A percentile compares a stretch with the other conserved stretches of the same genome.
These are phyloP conservation scores for Eucalyptus rudis DNA, from an alignment of 345 rosid species.

Conservation along the genomic window DNA sequence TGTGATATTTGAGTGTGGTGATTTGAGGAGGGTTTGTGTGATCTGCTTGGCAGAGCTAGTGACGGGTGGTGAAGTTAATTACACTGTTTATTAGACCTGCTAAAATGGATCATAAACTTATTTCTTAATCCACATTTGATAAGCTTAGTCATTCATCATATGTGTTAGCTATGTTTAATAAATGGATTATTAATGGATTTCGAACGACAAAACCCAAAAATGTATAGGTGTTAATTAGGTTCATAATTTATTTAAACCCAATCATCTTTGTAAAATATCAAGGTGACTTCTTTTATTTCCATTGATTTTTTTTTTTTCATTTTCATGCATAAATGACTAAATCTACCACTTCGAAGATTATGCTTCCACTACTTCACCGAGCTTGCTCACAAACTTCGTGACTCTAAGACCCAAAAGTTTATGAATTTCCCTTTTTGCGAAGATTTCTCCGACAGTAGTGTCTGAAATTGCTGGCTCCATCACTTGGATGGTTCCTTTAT, in stretches of 20 bases:
- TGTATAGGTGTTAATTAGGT: neutral
- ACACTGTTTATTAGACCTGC: neutral
- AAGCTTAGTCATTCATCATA: neutral
- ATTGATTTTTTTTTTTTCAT: no score
- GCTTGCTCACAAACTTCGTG: neutral
- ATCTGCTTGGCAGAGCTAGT: neutral
- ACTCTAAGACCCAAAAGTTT: neutral
- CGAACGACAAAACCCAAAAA: neutral
- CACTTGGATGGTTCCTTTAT: neutral
- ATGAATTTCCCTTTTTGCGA: neutral
- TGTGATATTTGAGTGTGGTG: neutral
- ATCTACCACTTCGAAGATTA: neutral
- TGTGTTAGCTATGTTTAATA: neutral
- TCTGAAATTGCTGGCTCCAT: neutral
- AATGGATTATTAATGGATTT: no score
- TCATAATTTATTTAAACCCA: no score
- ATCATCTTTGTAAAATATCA: neutral
- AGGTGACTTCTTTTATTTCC: neutral
- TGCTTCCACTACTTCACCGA: neutral
- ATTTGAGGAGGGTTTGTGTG: neutral
- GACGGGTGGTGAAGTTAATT: neutral
- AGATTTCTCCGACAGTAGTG: neutral
- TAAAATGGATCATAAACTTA: neutral
- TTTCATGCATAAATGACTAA: neutral
- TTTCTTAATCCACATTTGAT: neutral